phyloP scores from a whole-genome alignment of 2,329 filamentous ascomycete genomes.

The Cordyceps javanica region DNA sequence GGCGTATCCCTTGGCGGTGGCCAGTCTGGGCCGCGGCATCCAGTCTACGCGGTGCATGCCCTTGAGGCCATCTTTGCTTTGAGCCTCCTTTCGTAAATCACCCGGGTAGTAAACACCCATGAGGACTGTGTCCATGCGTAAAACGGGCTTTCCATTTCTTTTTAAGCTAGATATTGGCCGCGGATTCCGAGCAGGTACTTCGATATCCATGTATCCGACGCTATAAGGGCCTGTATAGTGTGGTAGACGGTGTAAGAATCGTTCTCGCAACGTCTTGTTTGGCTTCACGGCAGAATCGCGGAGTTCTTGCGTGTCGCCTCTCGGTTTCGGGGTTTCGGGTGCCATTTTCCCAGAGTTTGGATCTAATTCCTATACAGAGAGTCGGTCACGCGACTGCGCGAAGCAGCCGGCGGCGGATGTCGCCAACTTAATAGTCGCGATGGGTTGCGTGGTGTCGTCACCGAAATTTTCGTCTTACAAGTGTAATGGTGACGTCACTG shows the following conservation, averaged over 20 bases:
- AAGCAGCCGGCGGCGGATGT: not conserved
- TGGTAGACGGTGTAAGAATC: constrained; percentile 46
- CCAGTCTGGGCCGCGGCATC: constrained; percentile 52
- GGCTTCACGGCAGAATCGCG: constrained; percentile 21
- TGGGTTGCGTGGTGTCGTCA: constrained; percentile 2
- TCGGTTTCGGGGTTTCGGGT: not conserved
- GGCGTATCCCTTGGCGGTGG: constrained; percentile 55
- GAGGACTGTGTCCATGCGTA: constrained; percentile 49
- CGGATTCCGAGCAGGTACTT: constrained; percentile 47
- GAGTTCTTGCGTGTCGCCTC: constrained; percentile 5
- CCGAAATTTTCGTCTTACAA: not conserved
- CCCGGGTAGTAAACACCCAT: constrained; percentile 62
- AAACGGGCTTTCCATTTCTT: constrained; percentile 31
- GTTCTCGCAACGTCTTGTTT: constrained; percentile 28
- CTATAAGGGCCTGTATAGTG: constrained; percentile 58
- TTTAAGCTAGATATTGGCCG: constrained; percentile 35
- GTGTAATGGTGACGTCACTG: constrained; percentile 6
- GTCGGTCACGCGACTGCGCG: not conserved
- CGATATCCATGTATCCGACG: constrained; percentile 62
- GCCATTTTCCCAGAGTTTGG: not conserved
- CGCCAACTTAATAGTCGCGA: not conserved
- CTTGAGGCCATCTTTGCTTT: constrained; percentile 24
- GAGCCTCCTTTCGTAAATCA: constrained; percentile 27
- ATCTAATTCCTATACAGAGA: not conserved
- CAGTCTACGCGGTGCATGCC: constrained; percentile 51